Conservation (phyloP, 2,329 filamentous ascomycete genomes). For the Fusarium sororula region DNA sequence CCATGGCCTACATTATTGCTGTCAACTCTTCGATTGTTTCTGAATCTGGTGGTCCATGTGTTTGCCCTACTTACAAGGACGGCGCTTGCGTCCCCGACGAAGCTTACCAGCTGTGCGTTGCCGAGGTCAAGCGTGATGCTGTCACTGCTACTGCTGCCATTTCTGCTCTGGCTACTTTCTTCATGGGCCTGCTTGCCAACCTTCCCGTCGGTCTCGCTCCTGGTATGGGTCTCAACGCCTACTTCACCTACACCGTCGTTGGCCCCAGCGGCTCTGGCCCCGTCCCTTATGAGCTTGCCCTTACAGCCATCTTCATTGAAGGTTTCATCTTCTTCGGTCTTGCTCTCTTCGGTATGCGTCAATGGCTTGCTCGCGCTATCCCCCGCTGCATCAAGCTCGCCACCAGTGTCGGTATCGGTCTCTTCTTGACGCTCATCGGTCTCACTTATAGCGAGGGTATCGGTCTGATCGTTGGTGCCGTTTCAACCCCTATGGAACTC, state of each 20-base stretch:
- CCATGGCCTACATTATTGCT: conserved; percentile 65
- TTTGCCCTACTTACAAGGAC: conserved; percentile 68
- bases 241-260: conserved; percentile 80
- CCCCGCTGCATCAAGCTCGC: conserved; percentile 87
- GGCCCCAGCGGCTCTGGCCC: conserved; percentile 78
- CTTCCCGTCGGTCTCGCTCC: conserved; percentile 58
- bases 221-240: conserved; percentile 77
- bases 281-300: conserved; percentile 77
- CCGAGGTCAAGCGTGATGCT: conserved; percentile 76
- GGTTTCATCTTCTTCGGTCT: conserved; percentile 86
- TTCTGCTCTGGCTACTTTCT: conserved; percentile 80
- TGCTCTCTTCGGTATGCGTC: conserved; percentile 81
- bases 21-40: conserved; percentile 65
- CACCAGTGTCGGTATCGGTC: conserved; percentile 84
- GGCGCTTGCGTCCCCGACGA: conserved; percentile 59
- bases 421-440: conserved; percentile 81
- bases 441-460: conserved; percentile 85
- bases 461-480: conserved; percentile 76
- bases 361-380: conserved; percentile 87
- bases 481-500: conserved; percentile 74
- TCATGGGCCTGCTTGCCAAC: conserved; percentile 85
- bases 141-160: conserved; percentile 89
- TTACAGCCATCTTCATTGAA: conserved; percentile 90
- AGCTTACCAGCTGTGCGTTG: conserved; percentile 70
- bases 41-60: conserved; percentile 78